Percentiles rank a stretch among this genome's conserved stretches.
Evolutionary conservation across 2,329 filamentous ascomycete genomes (phyloP).

Genomic region (Lasiodiplodia sp.): DNA sequence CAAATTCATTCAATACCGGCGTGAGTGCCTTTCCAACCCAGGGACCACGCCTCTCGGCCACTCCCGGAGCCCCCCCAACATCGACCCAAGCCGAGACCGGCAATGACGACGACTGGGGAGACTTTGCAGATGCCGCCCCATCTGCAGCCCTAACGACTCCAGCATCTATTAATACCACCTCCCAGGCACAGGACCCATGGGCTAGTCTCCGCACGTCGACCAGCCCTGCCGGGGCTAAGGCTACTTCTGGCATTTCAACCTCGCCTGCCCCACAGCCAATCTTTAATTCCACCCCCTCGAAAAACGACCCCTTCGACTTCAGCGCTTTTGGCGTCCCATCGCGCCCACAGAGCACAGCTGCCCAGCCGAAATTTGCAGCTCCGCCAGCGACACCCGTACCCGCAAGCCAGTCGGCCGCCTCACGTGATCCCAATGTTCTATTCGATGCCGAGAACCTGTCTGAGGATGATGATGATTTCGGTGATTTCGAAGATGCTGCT

Average conservation of each 20-base stretch:
- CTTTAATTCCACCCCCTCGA: slow-evolving; percentile 6
- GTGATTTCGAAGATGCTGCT: slow-evolving; percentile 41
- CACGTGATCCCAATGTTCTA: slow-evolving; percentile 47
- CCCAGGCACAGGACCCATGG: slow-evolving; percentile 27
- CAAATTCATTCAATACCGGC: slow-evolving; percentile 7
- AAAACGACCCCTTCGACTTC: slow-evolving; percentile 27
- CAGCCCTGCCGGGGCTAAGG: slow-evolving; percentile 2
- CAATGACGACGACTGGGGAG: slow-evolving; percentile 51
- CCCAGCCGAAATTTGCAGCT: not conserved
- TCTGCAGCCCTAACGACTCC: slow-evolving; percentile 20
- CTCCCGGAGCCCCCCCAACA: slow-evolving; percentile 5
- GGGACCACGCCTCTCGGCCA: slow-evolving; percentile 4
- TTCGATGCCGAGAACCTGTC: slow-evolving; percentile 50
- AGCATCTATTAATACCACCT: slow-evolving; percentile 15
- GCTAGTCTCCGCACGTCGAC: slow-evolving; percentile 25
- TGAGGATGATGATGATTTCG: slow-evolving; percentile 47
- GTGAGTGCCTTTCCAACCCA: slow-evolving; percentile 8
- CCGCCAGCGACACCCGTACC: not conserved
- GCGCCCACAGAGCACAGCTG: slow-evolving; percentile 6
- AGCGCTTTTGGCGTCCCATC: slow-evolving; percentile 25
- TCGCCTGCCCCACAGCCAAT: slow-evolving; percentile 5
- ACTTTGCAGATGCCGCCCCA: slow-evolving; percentile 45
- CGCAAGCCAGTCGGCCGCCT: slow-evolving; percentile 15
- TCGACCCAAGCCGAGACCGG: slow-evolving; percentile 24
- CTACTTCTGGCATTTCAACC: slow-evolving; percentile 2